Conservation (phyloP, 2,329 filamentous ascomycete species). For the Diaporthe sp. region DNA sequence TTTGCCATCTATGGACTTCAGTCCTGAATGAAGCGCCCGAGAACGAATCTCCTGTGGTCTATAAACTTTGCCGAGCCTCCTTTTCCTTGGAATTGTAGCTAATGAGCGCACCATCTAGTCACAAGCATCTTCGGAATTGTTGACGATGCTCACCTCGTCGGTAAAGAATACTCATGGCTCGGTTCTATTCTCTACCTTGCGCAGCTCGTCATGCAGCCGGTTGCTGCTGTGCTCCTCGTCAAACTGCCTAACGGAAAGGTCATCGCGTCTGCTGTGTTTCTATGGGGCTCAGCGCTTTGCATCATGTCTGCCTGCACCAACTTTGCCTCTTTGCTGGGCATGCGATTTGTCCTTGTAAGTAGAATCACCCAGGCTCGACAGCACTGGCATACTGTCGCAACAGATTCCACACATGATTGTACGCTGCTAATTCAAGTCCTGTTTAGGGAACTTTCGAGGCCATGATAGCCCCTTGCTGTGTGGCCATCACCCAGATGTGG, state of each 20-base stretch:
- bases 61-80: fast-evolving
- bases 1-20: too few relatives aligned
- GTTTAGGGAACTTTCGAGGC: conserved; percentile 55
- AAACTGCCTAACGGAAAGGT: conserved; percentile 69
- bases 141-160: conserved; percentile 61
- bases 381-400: too few relatives aligned
- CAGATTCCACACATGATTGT: not conserved
- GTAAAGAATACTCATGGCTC: conserved; percentile 69
- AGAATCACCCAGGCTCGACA: too few relatives aligned
- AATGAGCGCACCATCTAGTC: conserved; percentile 43
- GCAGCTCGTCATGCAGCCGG: conserved; percentile 69
- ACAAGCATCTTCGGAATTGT: conserved; percentile 64
- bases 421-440: not conserved
- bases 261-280: conserved; percentile 62
- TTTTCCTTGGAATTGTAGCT: not conserved
- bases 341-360: conserved; percentile 60
- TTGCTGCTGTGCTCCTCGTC: conserved; percentile 65
- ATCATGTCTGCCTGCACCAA: conserved; percentile 65
- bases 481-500: conserved; percentile 69
- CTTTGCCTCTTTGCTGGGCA: conserved; percentile 59
- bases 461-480: conserved; percentile 64
- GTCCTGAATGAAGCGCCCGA: not conserved
- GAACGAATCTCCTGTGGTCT: not conserved
- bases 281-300: conserved; percentile 65
- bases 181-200: conserved; percentile 73